Percentiles rank a stretch among this genome's conserved stretches.
phyloP scores from a whole-genome alignment of 208 protist species.

The Angomonas ambiguus region DNA sequence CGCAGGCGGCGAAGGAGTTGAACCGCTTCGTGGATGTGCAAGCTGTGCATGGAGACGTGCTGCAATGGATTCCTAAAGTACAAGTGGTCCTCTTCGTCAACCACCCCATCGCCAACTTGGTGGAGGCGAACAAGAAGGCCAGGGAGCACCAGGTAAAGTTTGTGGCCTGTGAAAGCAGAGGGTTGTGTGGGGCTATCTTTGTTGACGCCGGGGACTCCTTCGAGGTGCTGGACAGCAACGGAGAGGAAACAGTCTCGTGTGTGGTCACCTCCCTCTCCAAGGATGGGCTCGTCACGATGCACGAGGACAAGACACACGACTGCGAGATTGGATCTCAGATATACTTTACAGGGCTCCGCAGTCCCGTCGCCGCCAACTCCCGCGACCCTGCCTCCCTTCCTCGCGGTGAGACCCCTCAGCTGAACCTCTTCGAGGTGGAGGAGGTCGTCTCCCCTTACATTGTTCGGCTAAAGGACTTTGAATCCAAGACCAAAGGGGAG shows the following conservation, averaged over 20 bases:
- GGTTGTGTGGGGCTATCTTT: conserved; percentile 75
- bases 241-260: conserved; percentile 78
- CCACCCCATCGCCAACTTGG: conserved; percentile 47
- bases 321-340: conserved; percentile 77
- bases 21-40: conserved; percentile 85
- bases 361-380: conserved; percentile 45
- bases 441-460: conserved; percentile 72
- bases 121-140: conserved; percentile 49
- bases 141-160: conserved; percentile 66
- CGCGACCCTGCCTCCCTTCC: background rate
- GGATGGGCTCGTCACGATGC: conserved; percentile 73
- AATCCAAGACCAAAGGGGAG: conserved; percentile 14
- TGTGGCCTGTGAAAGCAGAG: conserved; percentile 77
- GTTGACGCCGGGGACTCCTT: conserved; percentile 69
- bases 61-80: conserved; percentile 23
- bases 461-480: conserved; percentile 48
- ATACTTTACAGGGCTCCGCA: conserved; percentile 69
- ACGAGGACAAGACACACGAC: conserved; percentile 87
- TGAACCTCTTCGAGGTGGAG: conserved; percentile 62
- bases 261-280: conserved; percentile 66
- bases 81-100: conserved; percentile 85
- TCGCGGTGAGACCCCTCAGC: conserved; percentile 15
- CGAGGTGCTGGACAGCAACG: conserved; percentile 74
- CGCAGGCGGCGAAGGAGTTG: conserved; percentile 71
- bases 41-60: conserved; percentile 17